Evolutionary conservation across 805 yeast genomes (phyloP), one percentile per base, ranked within the genome.

Genomic region (Suhomyces xylopsoci): DNA sequence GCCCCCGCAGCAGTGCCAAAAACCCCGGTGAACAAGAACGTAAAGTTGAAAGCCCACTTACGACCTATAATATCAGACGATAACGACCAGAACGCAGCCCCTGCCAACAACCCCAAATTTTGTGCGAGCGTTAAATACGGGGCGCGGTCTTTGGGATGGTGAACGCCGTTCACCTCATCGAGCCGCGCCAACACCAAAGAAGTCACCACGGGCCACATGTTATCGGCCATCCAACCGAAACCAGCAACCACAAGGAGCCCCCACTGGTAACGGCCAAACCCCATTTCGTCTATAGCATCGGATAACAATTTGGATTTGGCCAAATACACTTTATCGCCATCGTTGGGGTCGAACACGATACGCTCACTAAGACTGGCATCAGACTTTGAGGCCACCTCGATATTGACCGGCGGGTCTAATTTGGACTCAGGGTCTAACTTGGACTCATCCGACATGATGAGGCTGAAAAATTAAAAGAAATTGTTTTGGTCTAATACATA

Each of bases 61-160:
- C 68, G 65, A 25, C 68, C 67, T 42, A 64, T 58, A 9, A 63
- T 52, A 24, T 64, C 68, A 1, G 64, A 57, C 4, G 61, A 48
- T 15, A 64, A 55, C 28, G 66, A 58, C 68, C 67, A 64, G 28
- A 64, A 54, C 10, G 58, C 53, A 1, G 67, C 68, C 2, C 68
- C 68, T 2, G 58, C 63, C 25, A 64, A 56, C 14, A 63, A 50
- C 2, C 68, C 67, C 57, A 64, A 59, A 51, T 64, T 64, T 49
- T 64, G 68, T 5, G 68, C 66, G 78, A 83, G 60, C 1, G 74
- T 69, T n/a, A 73, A 58, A 50, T 65, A 71, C 1, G 77, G 76
- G 0, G 69, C 73, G 25, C 60, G 60, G 5, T 62, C 63, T 3
- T 49, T 26, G 1, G 77, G 77, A 5, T 63, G 59, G 52, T 69